Base-by-base conservation (phyloP, 495 filamentous ascomycete genomes). In the Penicillium flavigenum region DNA sequence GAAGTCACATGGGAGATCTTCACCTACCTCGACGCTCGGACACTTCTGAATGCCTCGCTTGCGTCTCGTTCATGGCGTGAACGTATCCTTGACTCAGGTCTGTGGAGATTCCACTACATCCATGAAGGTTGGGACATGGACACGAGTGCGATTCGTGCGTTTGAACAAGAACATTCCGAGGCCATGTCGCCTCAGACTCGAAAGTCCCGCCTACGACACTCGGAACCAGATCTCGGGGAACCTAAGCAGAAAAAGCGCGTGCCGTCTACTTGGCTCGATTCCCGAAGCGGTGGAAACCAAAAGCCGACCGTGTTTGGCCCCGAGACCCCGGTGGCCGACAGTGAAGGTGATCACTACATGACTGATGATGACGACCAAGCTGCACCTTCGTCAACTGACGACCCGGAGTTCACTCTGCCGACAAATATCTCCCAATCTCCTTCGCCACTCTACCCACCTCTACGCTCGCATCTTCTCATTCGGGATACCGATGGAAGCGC, bases 1-100 rank as follows among this genome's bases (percentile, higher is more conserved):
- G 94, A 98, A 68, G 84, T 98, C 55, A 92, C 88, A 48, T 86
- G 91, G 52, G 86, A 94, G 63, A 87, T 97, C 16, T 87, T 98
- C 41, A 88, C 87, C 31, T 96, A 90, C 65, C 83, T 98, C 31
- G 86, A 90, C 39, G 85, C 90, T 1, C 67, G 81, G 14, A 88
- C 88, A 7, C 79, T 98, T 41, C 75, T 97, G 53, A 84, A 83
- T 54, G 88, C 91, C 7, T 89, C 91, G 7, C 79, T 84, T 32
- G 82, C 87, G 5, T 97, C 92, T 16, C 83, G 88, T 34, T 77
- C 83, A 57, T 98, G 95, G 94, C 85, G 92, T 48, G 78, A 79
- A 24, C 80, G 92, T 11, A 87, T 92, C n/a, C 66, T 88, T 39
- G 93, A 98, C 65, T 82, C 88, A 34, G 86, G 88, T 53, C 79